Evolutionary conservation across 2,329 filamentous ascomycete species (phyloP), one percentile per base, ranked within the genome.

Genomic region (Aspergillus flavus): DNA sequence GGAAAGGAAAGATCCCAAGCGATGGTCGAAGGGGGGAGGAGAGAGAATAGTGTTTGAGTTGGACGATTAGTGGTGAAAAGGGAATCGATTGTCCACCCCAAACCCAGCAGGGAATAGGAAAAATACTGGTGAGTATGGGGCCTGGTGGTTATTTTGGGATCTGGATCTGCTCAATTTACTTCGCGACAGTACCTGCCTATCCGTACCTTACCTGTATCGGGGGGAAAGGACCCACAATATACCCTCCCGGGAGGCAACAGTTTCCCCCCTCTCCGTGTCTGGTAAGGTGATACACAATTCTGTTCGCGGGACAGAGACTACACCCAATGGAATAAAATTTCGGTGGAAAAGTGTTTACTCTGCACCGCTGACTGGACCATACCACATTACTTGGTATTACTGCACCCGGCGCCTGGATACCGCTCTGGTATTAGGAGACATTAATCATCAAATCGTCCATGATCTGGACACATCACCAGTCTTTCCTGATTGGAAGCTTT

Each of bases 81-180:
- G 67, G 69, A 67, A 71, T 66, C 58, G 68, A 71, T 71, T 71
- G 68, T 58, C 69, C 66, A 61, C 56, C 62, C 58, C 32, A 55
- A 55, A 39, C 52, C n/a, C 32, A 64, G 61, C 62, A 71, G 64
- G 68, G 67, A 71, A 72, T 39, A 55, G 52, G n/a, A 39, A 48
- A 36, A 56, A 36, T 46, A 61, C 64, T 64, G 69, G 65, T 65
- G 67, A 62, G 57, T 43, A 45, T 65, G 65, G 62, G 62, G 55
- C 62, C 48, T 4, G 62, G 70, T 71, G 69, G 68, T 72, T 73
- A 74, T 74, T 74, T 74, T 73, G 71, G 71, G 71, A 67, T 65
- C 65, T 66, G 64, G 61, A 66, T 64, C 62, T 67, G 61, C 64
- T 63, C 23, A 69, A 68, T 64, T 69, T 67, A 67, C 59, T 62